Percentiles rank a stretch among this genome's conserved stretches.
phyloP scores from a whole-genome alignment of 106 monocot species.

The Platanthera zijinensis region DNA sequence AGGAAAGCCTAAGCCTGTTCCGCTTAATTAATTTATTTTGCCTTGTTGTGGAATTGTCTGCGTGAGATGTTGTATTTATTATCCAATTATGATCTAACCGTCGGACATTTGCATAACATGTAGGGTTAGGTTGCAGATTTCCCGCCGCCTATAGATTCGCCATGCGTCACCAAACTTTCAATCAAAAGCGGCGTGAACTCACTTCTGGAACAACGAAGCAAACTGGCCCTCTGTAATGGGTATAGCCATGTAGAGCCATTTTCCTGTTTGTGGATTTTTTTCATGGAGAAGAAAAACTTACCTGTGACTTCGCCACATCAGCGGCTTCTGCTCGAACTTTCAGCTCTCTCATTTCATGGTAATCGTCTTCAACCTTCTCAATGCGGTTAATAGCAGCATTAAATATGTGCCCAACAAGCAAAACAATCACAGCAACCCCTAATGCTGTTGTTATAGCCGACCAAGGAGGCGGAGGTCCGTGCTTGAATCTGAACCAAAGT shows the following conservation, averaged over 20 bases:
- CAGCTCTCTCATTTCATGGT: constrained; percentile 63
- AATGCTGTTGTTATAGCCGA: constrained; percentile 66
- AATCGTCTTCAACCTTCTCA: constrained; percentile 81
- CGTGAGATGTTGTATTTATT: too few relatives aligned
- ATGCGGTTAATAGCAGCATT: constrained; percentile 63
- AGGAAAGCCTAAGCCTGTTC: too few relatives aligned
- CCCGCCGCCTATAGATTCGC: too few relatives aligned
- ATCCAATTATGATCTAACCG: too few relatives aligned
- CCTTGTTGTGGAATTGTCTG: too few relatives aligned
- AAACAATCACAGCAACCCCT: constrained; percentile 63
- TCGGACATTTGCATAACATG: too few relatives aligned
- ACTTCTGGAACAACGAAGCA: too few relatives aligned
- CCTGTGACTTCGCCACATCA: constrained; percentile 91
- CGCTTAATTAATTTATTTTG: too few relatives aligned
- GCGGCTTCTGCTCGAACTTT: constrained; percentile 85
- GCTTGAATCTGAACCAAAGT: constrained; percentile 47
- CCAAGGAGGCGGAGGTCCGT: constrained; percentile 56
- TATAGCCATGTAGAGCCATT: not conserved
- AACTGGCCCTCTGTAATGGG: too few relatives aligned
- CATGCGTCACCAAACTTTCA: too few relatives aligned
- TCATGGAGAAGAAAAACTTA: constrained; percentile 3
- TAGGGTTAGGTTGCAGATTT: too few relatives aligned
- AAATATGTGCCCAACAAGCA: constrained; percentile 77
- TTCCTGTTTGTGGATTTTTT: not conserved
- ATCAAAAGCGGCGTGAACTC: too few relatives aligned